Base-by-base conservation (phyloP, 495 filamentous ascomycete genomes). In the Staphylotrichum tortipilum region DNA sequence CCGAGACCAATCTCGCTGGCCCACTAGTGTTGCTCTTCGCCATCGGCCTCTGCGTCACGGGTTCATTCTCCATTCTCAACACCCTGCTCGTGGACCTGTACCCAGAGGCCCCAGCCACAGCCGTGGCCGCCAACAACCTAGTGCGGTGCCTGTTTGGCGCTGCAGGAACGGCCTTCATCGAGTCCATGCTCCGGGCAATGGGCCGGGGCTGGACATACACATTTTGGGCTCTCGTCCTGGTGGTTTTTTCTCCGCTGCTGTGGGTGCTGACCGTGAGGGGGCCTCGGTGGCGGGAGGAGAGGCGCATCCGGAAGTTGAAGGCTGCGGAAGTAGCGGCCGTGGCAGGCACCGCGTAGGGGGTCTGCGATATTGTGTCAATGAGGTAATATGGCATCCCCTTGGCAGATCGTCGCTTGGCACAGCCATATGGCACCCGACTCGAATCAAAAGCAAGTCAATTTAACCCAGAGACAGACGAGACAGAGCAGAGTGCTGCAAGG, bases 1-100 rank as follows among this genome's bases (percentile, higher is more conserved):
- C 58, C 22, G 64, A 68, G 43, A 64, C 68, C 0, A 68, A 67
- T 36, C 57, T 82, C 0, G 70, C 68, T 1, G 75, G 70, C 0
- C 77, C 76, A 1, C 60, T 84, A 0, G 65, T 83, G 0, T 51
- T 84, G 5, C 67, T 75, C 1, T 83, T 81, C 51, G 55, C 82
- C 42, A 68, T 78, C 33, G 76, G 76, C 1, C 57, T 76, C 33
- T 69, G 62, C 42, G 67, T 80, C 14, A 79, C 78, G 0, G 76
- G 72, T 1, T 69, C 73, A 3, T 81, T 80, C 49, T 76, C 65
- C 31, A 66, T 75, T 19, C 60, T 75, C 23, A 72, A 72, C 49
- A 74, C 64, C 28, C 62, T 74, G 8, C 56, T 77, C 2, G 67
- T 77, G 2, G 73, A 78, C 28, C 43, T 74, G 18, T 68, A 73